These are phyloP conservation scores for Magnolia changhungtana DNA, from an alignment of 164 flowering plant species.

Conservation along the genomic window DNA sequence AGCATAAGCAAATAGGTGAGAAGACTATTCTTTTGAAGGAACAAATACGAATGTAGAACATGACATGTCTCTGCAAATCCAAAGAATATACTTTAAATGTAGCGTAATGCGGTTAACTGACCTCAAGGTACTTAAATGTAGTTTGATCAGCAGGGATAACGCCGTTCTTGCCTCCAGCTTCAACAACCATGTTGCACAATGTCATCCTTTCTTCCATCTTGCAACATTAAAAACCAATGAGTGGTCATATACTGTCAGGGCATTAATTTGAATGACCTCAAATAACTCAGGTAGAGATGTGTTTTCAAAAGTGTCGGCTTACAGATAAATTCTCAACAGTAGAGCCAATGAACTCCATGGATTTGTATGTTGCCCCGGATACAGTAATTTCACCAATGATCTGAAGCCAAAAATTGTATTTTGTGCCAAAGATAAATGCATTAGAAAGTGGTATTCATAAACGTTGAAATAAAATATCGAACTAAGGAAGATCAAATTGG, in stretches of 20 bases:
- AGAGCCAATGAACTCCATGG: constrained; percentile 96
- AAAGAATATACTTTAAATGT: neutral
- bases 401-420: constrained; percentile 31
- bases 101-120: constrained; percentile 20
- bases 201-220: constrained; percentile 99
- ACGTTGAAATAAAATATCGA: neutral
- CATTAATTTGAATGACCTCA: neutral
- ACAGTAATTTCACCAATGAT: constrained; percentile 97
- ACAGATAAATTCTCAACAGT: constrained; percentile 89
- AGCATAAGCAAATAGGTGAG: constrained; percentile 2
- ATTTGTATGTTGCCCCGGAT: constrained; percentile 93
- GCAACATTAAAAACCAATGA: neutral
- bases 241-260: neutral
- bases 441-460: neutral
- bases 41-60: neutral
- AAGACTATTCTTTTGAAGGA: neutral
- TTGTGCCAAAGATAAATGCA: neutral
- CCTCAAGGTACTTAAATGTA: constrained; percentile 87
- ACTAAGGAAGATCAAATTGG: neutral
- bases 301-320: constrained; percentile 22
- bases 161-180: constrained; percentile 99
- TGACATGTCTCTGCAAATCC: neutral
- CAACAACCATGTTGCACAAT: constrained; percentile 99
- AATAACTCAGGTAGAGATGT: neutral
- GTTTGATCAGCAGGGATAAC: constrained; percentile 90